Conservation (phyloP, 352 stramenopile species). For the Phytophthora ohioensis region DNA sequence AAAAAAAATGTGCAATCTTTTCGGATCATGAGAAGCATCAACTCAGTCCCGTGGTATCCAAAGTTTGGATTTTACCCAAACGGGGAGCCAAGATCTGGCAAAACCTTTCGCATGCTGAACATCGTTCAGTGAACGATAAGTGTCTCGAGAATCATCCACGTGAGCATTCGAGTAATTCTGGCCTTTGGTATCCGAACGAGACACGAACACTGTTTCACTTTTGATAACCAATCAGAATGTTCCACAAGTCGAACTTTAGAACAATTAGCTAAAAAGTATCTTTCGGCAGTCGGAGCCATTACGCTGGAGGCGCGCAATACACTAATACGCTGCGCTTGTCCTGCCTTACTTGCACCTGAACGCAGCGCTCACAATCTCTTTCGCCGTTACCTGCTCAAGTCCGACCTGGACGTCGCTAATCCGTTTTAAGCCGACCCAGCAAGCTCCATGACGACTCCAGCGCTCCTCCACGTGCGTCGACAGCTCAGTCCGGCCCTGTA, state of each 20-base stretch:
- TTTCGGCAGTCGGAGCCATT: background rate
- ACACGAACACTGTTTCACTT: background rate
- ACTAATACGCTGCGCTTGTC: background rate
- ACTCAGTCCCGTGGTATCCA: no score
- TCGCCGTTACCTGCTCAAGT: background rate
- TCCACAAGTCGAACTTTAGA: background rate
- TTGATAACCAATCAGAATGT: background rate
- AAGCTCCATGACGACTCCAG: background rate
- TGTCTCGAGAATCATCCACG: no score
- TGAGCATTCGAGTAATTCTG: no score
- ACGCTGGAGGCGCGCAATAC: background rate
- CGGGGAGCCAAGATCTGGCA: no score
- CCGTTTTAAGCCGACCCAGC: background rate
- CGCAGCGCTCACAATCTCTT: background rate
- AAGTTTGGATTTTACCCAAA: no score
- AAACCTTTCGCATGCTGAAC: no score
- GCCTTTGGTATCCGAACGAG: no score
- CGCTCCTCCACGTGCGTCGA: conserved; percentile 25
- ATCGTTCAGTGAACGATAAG: no score
- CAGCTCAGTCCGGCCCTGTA: conserved; percentile 35
- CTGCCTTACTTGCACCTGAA: background rate
- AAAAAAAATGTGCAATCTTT: no score
- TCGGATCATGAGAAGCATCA: no score
- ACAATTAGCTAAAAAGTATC: background rate
- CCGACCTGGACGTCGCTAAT: background rate